Base-by-base conservation (phyloP, 2,329 filamentous ascomycete genomes). In the Exophiala sp. region DNA sequence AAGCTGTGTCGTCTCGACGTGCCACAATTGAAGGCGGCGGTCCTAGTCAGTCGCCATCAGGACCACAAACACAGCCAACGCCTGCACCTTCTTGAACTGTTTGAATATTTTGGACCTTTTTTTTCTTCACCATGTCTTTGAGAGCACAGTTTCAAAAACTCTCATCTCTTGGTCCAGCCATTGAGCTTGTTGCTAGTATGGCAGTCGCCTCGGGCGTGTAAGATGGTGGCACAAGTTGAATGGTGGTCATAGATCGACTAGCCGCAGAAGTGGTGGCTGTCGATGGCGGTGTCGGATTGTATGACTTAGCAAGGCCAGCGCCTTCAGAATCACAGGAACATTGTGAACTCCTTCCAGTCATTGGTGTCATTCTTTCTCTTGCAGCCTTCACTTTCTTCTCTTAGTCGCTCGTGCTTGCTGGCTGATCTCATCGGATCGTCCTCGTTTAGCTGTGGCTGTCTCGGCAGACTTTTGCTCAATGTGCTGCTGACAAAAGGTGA, bases 401-500 rank as follows among this genome's bases (percentile, higher is more conserved):
- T 33, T 41, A 64, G 38, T 60, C 62, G 46, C 61, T 59, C 39
- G 39, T 39, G 38, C 24, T 29, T 43, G 7, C 21, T 7, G 41
- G 21, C 18, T n/a, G 9, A 6, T 24, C 24, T 62, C 63, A 39
- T 58, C 60, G 35, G 65, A 62, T 34, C 65, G 64, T 42, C 62
- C 55, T 39, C 70, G 65, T 55, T 74, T 73, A 24, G 65, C 21
- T 29, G 38, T 14, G 5, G 44, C 44, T 8, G 55, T 42, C 46
- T 55, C 54, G 24, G 55, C 59, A 54, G 66, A 68, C 68, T 70
- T 72, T 59, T 62, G 64, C 54, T 63, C 66, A 46, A 66, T 55
- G 47, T 65, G 59, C 6, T 63, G 54, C 47, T 66, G 61, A 33
- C 75, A 66, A 59, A 68, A 69, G 44, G 57, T 61, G 54, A 79